Evolutionary conservation across 176 grass and related monocot genomes (phyloP).

Genomic region (Oryza brachyantha): DNA sequence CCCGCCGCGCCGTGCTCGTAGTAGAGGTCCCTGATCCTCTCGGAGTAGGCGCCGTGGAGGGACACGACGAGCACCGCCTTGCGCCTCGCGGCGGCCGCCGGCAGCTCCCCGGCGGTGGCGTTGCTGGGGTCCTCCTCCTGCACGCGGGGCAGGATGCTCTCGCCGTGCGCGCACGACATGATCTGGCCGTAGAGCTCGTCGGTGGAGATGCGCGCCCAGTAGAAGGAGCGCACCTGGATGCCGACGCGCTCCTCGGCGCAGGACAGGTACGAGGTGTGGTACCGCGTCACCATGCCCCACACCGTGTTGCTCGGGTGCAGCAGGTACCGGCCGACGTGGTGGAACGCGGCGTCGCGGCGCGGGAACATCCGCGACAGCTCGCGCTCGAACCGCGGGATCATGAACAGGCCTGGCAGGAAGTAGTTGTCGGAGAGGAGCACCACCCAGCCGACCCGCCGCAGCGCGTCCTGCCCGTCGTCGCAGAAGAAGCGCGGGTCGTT

Average conservation of each 20-base stretch:
- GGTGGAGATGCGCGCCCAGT: constrained; percentile 32
- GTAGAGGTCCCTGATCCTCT: constrained; percentile 54
- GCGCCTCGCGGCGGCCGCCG: not conserved
- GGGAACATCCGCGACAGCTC: constrained; percentile 51
- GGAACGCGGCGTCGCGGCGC: constrained; percentile 44
- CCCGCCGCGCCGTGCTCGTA: constrained; percentile 25
- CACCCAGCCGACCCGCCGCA: constrained; percentile 45
- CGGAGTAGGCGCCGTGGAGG: constrained; percentile 50
- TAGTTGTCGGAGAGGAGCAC: constrained; percentile 54
- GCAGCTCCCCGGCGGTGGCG: too few relatives aligned
- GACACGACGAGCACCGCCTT: constrained; percentile 62
- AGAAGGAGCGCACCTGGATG: constrained; percentile 50
- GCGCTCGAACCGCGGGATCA: constrained; percentile 23
- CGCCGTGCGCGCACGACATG: constrained; percentile 27
- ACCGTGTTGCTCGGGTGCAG: constrained; percentile 66
- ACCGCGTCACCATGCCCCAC: constrained; percentile 53
- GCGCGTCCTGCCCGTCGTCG: constrained; percentile 39
- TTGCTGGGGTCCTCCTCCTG: too few relatives aligned
- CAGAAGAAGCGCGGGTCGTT: constrained; percentile 49
- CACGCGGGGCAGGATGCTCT: constrained; percentile 28
- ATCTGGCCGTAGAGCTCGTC: constrained; percentile 39
- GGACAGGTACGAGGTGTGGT: constrained; percentile 42
- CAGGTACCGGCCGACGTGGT: constrained; percentile 57
- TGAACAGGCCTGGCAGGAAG: constrained; percentile 50
- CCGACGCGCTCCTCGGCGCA: constrained; percentile 41